phyloP scores from a whole-genome alignment of 75 land plant genomes.

The Larix kaempferi region DNA sequence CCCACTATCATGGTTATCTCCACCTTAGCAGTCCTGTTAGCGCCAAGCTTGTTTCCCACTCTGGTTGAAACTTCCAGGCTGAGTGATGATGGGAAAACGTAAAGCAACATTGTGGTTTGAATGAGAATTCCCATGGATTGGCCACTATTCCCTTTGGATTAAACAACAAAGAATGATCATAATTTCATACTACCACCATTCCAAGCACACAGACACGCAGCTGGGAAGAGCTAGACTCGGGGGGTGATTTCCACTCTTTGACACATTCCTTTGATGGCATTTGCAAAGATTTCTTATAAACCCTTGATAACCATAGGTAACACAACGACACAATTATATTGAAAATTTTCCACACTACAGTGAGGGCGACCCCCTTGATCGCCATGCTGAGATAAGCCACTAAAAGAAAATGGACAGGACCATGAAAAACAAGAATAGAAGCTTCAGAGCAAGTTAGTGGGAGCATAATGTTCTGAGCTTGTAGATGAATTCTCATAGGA shows the following conservation, averaged over 20 bases:
- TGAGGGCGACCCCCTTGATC: conserved; percentile 56
- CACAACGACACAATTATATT: conserved; percentile 19
- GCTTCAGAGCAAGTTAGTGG: conserved; percentile 45
- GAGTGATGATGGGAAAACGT: conserved; percentile 63
- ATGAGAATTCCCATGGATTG: conserved; percentile 71
- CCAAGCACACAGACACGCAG: conserved; percentile 68
- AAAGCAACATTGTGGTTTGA: conserved; percentile 64
- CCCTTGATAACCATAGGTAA: conserved; percentile 26
- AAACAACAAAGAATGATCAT: conserved; percentile 54
- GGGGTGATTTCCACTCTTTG: conserved; percentile 39
- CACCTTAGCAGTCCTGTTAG: conserved; percentile 37
- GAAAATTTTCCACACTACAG: conserved; percentile 39
- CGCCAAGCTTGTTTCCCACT: conserved; percentile 77
- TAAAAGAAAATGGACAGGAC: conserved; percentile 41
- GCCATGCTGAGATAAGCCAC: conserved; percentile 22
- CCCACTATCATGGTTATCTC: conserved; percentile 36
- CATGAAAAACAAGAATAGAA: conserved; percentile 40
- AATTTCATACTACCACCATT: conserved; percentile 89
- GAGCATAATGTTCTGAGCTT: conserved; percentile 44
- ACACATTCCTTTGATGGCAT: conserved; percentile 50
- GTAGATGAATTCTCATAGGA: conserved; percentile 34
- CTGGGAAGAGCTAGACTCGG: conserved; percentile 58
- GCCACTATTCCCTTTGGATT: conserved; percentile 64
- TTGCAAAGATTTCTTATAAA: conserved; percentile 30
- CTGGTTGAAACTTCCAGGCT: conserved; percentile 66